A percentile compares a stretch with the other conserved stretches of the same genome.
phyloP scores from a whole-genome alignment of 2,329 filamentous ascomycete genomes.

The Colletotrichum tabaci region DNA sequence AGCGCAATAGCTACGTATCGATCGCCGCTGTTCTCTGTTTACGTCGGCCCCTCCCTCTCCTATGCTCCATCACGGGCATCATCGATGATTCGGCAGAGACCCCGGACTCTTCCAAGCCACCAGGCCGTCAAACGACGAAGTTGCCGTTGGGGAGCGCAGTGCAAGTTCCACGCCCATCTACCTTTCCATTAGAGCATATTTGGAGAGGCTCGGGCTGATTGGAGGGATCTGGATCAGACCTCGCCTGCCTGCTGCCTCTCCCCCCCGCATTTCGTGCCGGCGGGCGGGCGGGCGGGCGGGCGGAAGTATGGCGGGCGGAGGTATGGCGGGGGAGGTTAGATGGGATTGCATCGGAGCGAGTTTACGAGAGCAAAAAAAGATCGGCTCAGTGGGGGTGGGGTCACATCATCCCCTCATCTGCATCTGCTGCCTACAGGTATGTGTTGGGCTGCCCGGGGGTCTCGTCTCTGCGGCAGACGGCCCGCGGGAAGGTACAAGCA shows the following conservation, averaged over 20 bases:
- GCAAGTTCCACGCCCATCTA: slow-evolving; percentile 14
- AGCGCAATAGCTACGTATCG: slow-evolving; percentile 12
- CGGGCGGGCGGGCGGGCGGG: too few relatives aligned
- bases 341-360: neutral
- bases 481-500: neutral
- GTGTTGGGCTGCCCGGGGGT: neutral
- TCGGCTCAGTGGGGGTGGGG: slow-evolving; percentile 38
- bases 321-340: neutral
- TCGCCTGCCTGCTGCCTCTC: neutral
- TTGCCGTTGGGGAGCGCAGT: neutral
- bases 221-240: neutral
- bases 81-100: neutral
- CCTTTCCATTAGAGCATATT: slow-evolving; percentile 9
- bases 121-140: neutral
- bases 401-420: neutral
- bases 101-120: neutral
- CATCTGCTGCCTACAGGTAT: neutral
- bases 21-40: slow-evolving; percentile 2
- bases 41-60: slow-evolving; percentile 34
- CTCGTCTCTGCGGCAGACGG: neutral
- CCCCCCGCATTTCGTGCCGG: neutral
- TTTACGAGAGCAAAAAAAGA: neutral
- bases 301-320: neutral
- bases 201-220: neutral
- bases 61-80: slow-evolving; percentile 6